phyloP scores from a whole-genome alignment of 2,329 filamentous ascomycete genomes.

The Microdochium trichocladiopsis region DNA sequence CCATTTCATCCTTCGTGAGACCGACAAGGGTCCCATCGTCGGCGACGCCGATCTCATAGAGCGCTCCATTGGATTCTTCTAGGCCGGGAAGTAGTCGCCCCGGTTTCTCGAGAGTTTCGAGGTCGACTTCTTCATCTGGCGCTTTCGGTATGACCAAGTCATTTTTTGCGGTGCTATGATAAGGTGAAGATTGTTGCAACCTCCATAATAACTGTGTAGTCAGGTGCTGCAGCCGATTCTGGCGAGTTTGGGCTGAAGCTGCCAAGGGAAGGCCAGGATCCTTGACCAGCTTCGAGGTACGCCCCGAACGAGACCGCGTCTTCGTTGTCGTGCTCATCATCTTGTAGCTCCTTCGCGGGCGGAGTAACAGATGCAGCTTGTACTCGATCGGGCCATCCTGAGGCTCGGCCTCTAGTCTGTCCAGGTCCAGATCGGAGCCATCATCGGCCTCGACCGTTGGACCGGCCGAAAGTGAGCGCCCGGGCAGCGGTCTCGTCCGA shows the following conservation, averaged over 20 bases:
- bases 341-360: conserved; percentile 67
- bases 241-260: conserved; percentile 61
- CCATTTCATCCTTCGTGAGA: conserved; percentile 81
- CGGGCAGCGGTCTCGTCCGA: conserved; percentile 20
- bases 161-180: conserved; percentile 73
- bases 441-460: conserved; percentile 15
- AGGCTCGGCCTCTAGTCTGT: conserved; percentile 79
- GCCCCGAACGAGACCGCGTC: conserved; percentile 13
- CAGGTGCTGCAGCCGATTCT: conserved; percentile 80
- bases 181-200: conserved; percentile 87
- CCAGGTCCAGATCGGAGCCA: conserved; percentile 25
- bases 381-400: conserved; percentile 95
- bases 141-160: conserved; percentile 70
- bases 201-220: conserved; percentile 95
- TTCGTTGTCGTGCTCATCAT: conserved; percentile 56
- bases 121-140: conserved; percentile 52
- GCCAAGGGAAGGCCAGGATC: conserved; percentile 11
- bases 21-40: conserved; percentile 91
- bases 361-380: conserved; percentile 83
- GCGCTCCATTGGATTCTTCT: conserved; percentile 84
- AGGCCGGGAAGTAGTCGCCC: conserved; percentile 66
- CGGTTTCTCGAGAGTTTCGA: conserved; percentile 38
- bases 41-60: conserved; percentile 95
- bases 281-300: conserved; percentile 20
- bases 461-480: conserved; percentile 24